phyloP scores from a whole-genome alignment of 192 early-diverging fungal species.

The Rhizophagus clarus region DNA sequence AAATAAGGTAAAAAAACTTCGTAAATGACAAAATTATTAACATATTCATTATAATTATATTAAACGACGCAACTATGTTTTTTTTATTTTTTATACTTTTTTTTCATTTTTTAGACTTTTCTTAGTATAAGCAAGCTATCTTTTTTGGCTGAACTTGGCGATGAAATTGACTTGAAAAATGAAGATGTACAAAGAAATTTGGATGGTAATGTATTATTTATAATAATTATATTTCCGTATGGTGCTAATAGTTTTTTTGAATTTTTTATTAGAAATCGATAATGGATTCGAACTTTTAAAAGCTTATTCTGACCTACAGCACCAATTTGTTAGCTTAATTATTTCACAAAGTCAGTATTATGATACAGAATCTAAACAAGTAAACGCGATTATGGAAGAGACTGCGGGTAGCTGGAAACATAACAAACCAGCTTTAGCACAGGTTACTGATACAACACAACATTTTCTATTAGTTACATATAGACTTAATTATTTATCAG shows the following conservation, averaged over 20 bases:
- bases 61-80: no score
- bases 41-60: background rate
- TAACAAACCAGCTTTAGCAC: background rate
- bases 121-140: conserved; percentile 23
- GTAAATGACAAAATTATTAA: background rate
- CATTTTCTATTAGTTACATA: background rate
- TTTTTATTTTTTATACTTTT: no score
- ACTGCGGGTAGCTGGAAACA: background rate
- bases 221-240: background rate
- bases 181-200: conserved; percentile 8
- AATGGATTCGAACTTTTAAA: background rate
- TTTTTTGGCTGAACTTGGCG: background rate
- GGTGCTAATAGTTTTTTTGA: no score
- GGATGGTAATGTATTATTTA: background rate
- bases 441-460: background rate
- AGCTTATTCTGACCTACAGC: conserved; percentile 1
- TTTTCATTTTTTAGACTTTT: background rate
- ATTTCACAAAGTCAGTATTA: background rate
- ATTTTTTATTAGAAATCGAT: background rate
- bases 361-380: background rate
- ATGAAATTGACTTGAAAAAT: background rate
- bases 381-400: background rate
- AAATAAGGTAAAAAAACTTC: background rate
- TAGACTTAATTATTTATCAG: background rate
- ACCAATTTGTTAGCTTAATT: background rate